Conservation (phyloP, 2,329 filamentous ascomycete species). For the Fusarium denticulatum region DNA sequence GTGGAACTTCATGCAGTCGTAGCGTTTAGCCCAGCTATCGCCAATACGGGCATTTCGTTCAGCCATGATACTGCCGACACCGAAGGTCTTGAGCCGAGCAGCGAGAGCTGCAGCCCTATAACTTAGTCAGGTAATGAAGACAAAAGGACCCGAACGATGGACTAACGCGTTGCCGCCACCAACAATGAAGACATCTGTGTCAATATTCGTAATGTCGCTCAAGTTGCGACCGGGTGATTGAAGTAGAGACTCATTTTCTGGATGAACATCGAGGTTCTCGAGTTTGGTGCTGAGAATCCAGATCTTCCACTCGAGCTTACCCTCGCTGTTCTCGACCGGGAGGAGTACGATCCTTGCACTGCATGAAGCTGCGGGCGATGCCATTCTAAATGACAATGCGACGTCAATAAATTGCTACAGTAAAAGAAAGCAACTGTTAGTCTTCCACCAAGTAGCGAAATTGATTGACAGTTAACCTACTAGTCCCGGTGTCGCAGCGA, state of each 20-base stretch:
- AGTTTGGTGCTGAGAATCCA: slow-evolving; percentile 33
- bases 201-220: not conserved
- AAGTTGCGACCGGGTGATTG: not conserved
- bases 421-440: not conserved
- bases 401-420: slow-evolving; percentile 26
- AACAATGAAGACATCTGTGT: slow-evolving; percentile 21
- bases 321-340: not conserved
- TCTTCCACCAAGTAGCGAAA: fast-evolving
- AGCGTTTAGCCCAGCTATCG: slow-evolving; percentile 28
- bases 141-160: fast-evolving
- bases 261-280: slow-evolving; percentile 7
- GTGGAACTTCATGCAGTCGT: slow-evolving; percentile 29
- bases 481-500: slow-evolving; percentile 16
- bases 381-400: slow-evolving; percentile 6
- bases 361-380: not conserved
- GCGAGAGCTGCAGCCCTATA: slow-evolving; percentile 8
- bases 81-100: slow-evolving; percentile 21
- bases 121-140: fast-evolving
- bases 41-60: slow-evolving; percentile 16
- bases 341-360: slow-evolving; percentile 13
- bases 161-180: slow-evolving; percentile 27
- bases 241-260: slow-evolving; percentile 10
- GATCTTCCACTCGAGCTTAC: slow-evolving; percentile 10
- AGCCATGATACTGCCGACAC: slow-evolving; percentile 21
- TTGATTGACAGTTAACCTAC: not conserved